Base-by-base conservation (phyloP, 257 asterid genomes). In the Nicotiana sylvestris region DNA sequence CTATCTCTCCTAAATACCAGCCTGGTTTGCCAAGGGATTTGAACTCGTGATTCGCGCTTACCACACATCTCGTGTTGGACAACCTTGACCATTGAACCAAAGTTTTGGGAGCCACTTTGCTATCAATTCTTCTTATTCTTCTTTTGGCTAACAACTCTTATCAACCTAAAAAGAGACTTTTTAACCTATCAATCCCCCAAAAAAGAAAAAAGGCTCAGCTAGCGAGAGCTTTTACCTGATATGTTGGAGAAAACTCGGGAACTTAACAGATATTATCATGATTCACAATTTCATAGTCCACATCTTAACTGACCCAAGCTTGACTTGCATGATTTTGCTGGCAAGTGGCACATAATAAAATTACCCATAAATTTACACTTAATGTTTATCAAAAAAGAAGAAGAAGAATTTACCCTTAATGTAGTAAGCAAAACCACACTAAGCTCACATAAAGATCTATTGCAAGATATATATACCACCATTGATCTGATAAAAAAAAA, bases 231-330 rank as follows among this genome's bases (percentile, higher is more conserved):
- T 69, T 70, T n/a, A 39, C 78, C 78, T 70, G 35, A 10, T 43
- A 43, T 70, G 78, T 70, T 39, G 78, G 78, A 70, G 58, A 10
- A 57, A 70, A 21, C 25, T 32, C 13, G 78, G 78, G 78, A 70
- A 70, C 10, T n/a, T 70, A 43, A 70, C 55, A 70, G 35, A 67
- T 1, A 67, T 67, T 67, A 67, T 37, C 56, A 37, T 30, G 49
- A 69, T 70, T 70, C 78, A 43, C 46, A 33, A 43, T 39, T 43
- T n/a, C 35, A 39, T 69, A 5, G 53, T 69, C 77, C 77, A 25
- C 78, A 43, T 43, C 35, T 70, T 5, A 70, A 43, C 35, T 25
- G 35, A 70, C 78, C 57, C 60, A 43, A 43, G 33, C 25, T 43
- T 21, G 58, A 29, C 78, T 70, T 43, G 33, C 46, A 70, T 21